Evolutionary conservation across 148 eudicot species (phyloP), one percentile per base, ranked within the genome.

Genomic region (Mesembryanthemum crystallinum): DNA sequence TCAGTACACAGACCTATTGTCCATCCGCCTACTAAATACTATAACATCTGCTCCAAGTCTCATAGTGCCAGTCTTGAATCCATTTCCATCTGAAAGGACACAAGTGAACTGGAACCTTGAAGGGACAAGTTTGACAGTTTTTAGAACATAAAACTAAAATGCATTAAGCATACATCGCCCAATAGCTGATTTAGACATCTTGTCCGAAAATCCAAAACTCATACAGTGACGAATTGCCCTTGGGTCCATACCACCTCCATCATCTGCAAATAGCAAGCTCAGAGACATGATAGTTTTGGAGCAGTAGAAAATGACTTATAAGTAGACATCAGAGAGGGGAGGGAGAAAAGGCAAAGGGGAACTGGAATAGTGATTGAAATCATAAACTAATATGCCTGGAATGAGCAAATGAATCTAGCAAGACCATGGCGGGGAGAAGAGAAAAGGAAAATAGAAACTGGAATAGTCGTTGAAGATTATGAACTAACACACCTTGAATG

Each of bases 151-250:
- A 3, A 71, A 74, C 4, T 21, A 32, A 8, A 76, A 72, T 52
- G 57, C 21, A 60, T n/a, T 17, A 51, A 60, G 55, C 89, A 60
- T 84, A 94, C 98, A 93, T 79, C 84, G 83, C 77, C 98, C 98
- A 80, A 93, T 93, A 43, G 98, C 83, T 54, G 87, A 73, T 75
- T 86, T 81, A 37, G 92, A 87, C 70, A 89, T 87, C 84, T 91
- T 93, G 71, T 91, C 90, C 35, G 98, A 93, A 86, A 89, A 93
- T 29, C 98, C 98, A 86, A 93, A 93, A 79, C 98, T 93, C 87
- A 93, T 77, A 77, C 97, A 93, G 59, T 82, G 87, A 6, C 98
- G 84, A 74, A 93, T 87, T 42, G 87, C 91, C 72, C 86, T 91
- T 54, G 90, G 94, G 73, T 85, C 86, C 98, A 93, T 93, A 68